These are phyloP conservation scores for Helianthus tuberosus DNA, from an alignment of 129 eudicot species.

Conservation along the genomic window DNA sequence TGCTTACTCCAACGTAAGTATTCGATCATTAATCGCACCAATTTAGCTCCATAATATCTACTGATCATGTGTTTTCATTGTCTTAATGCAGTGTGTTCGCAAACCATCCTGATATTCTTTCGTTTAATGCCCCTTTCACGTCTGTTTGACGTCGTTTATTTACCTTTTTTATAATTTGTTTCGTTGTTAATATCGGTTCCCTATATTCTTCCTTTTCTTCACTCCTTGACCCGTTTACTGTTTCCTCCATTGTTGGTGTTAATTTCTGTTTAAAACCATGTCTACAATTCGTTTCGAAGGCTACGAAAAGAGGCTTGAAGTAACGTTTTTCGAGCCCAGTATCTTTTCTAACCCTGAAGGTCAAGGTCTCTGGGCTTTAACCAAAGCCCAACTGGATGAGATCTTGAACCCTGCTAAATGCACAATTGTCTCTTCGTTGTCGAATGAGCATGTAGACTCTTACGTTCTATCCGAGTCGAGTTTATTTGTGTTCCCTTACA, in stretches of 20 bases:
- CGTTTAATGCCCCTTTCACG: slow-evolving; percentile 31
- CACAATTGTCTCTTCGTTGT: slow-evolving; percentile 82
- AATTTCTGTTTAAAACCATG: slow-evolving; percentile 31
- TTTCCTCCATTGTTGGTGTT: slow-evolving; percentile 24
- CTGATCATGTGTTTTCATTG: slow-evolving; percentile 7
- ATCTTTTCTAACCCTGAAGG: slow-evolving; percentile 85
- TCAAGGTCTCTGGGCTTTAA: slow-evolving; percentile 69
- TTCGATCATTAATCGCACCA: background rate
- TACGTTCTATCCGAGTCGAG: slow-evolving; percentile 95
- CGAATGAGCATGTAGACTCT: slow-evolving; percentile 72
- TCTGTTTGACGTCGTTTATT: slow-evolving; percentile 54
- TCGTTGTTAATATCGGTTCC: slow-evolving; percentile 27
- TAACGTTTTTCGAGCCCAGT: slow-evolving; percentile 80
- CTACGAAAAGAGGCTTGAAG: slow-evolving; percentile 92
- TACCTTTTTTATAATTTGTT: slow-evolving; percentile 36
- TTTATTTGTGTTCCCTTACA: slow-evolving; percentile 82
- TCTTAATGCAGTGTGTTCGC: slow-evolving; percentile 95
- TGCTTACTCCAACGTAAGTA: slow-evolving; percentile 98
- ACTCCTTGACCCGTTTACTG: slow-evolving; percentile 33
- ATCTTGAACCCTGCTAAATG: slow-evolving; percentile 89
- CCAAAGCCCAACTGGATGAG: slow-evolving; percentile 79
- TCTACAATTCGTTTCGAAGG: slow-evolving; percentile 99
- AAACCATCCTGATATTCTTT: slow-evolving; percentile 90
- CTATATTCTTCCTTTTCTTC: slow-evolving; percentile 68
- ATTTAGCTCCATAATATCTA: background rate